Conservation (phyloP, 345 rosid species). For the Hibiscus tridactylites region DNA sequence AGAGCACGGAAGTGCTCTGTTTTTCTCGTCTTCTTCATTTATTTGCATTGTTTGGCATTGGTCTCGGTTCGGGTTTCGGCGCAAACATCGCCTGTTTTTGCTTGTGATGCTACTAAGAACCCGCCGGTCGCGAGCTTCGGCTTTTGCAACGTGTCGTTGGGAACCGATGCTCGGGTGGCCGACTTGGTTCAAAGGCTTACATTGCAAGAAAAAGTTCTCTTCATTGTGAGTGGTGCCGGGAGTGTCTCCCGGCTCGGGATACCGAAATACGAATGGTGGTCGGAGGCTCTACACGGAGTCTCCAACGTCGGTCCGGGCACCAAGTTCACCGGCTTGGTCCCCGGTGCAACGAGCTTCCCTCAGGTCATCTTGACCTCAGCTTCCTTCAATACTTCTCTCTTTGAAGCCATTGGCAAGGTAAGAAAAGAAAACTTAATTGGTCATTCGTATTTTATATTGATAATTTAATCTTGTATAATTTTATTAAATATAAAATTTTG, state of each 20-base stretch:
- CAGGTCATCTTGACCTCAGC: conserved; percentile 89
- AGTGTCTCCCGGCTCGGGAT: conserved; percentile 67
- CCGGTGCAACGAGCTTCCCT: conserved; percentile 94
- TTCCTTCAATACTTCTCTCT: conserved; percentile 77
- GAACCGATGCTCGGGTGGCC: conserved; percentile 38
- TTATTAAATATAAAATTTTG: no score
- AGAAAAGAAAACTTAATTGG: no score
- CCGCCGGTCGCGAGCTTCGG: conserved; percentile 39
- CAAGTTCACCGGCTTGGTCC: conserved; percentile 43
- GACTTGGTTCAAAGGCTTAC: conserved; percentile 71
- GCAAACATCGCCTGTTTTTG: conserved; percentile 53
- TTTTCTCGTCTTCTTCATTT: conserved; percentile 19
- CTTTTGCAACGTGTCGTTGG: conserved; percentile 48
- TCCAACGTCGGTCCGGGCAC: conserved; percentile 75
- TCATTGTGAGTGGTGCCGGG: conserved; percentile 41
- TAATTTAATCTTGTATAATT: no score
- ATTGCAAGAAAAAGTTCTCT: conserved; percentile 63
- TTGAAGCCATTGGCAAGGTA: conserved; percentile 87
- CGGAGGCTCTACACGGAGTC: conserved; percentile 93
- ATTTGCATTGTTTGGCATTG: neutral
- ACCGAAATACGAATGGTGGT: conserved; percentile 91
- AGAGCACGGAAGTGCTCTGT: conserved; percentile 29
- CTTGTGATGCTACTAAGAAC: conserved; percentile 51
- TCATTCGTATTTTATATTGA: no score
- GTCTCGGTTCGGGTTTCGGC: conserved; percentile 14